Conservation (phyloP, 768 basidiomycete genomes). For the Lactifluus hygrophoroides region DNA sequence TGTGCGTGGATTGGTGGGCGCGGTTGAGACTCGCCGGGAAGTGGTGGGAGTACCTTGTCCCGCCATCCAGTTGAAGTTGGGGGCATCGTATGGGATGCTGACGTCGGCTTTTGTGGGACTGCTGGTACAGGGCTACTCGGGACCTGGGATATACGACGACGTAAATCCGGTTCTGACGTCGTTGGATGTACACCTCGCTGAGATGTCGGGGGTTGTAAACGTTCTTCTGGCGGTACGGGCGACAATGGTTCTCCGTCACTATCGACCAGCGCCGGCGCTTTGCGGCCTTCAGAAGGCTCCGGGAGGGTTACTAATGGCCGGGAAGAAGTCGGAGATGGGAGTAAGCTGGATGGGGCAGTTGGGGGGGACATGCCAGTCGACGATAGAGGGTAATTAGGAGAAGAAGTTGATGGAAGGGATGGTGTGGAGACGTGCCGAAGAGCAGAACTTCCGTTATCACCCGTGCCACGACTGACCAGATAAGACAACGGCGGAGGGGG, state of each 20-base stretch:
- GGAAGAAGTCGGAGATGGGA: conserved; percentile 70
- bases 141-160: conserved; percentile 32
- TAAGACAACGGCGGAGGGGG: conserved; percentile 91
- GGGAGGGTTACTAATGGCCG: conserved; percentile 46
- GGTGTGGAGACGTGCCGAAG: conserved; percentile 61
- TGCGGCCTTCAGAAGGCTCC: conserved; percentile 40
- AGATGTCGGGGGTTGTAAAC: neutral
- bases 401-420: conserved; percentile 52
- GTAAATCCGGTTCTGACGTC: conserved; percentile 56
- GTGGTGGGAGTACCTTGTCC: conserved; percentile 73
- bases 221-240: conserved; percentile 15
- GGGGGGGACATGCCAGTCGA: conserved; percentile 63
- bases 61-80: conserved; percentile 30
- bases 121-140: conserved; percentile 20
- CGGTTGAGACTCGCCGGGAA: conserved; percentile 43
- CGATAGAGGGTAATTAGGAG: conserved; percentile 45
- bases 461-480: conserved; percentile 53
- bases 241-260: conserved; percentile 33
- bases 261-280: conserved; percentile 36
- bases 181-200: conserved; percentile 38
- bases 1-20: conserved; percentile 24
- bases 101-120: conserved; percentile 19
- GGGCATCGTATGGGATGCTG: neutral
- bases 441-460: conserved; percentile 39
- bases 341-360: conserved; percentile 64